phyloP scores from a whole-genome alignment of 1,284 basidiomycete genomes.

The Sporisorium reilianum region DNA sequence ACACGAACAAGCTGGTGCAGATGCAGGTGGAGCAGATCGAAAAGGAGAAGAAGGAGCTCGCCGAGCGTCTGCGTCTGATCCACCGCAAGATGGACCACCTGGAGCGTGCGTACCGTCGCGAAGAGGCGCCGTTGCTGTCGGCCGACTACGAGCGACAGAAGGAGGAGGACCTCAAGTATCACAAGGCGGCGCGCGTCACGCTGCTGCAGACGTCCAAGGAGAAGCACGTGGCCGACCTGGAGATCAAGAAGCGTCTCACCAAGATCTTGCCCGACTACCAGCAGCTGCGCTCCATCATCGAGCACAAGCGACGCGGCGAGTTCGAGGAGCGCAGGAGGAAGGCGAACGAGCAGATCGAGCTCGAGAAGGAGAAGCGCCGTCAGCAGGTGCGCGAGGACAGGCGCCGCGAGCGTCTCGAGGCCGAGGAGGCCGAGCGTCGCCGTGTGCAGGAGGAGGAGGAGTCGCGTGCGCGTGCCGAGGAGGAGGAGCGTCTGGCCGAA shows the following conservation, averaged over 20 bases:
- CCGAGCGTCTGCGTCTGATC: conserved; percentile 84
- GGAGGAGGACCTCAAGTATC: conserved; percentile 78
- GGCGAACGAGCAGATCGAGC: conserved; percentile 80
- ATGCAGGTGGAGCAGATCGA: conserved; percentile 83
- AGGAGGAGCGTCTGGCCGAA: conserved; percentile 55
- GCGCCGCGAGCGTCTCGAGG: conserved; percentile 49
- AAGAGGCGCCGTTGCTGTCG: conserved; percentile 86
- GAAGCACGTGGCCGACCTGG: conserved; percentile 79
- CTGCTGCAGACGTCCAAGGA: conserved; percentile 75
- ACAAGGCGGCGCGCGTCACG: conserved; percentile 71
- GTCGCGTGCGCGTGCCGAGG: conserved; percentile 36
- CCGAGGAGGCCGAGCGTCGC: conserved; percentile 60
- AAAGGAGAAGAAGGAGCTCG: conserved; percentile 93
- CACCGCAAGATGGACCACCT: conserved; percentile 93
- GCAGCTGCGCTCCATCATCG: conserved; percentile 75
- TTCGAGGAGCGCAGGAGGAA: conserved; percentile 76
- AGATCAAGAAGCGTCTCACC: conserved; percentile 81
- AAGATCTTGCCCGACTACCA: conserved; percentile 83
- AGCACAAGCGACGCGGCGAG: conserved; percentile 79
- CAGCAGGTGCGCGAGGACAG: conserved; percentile 51
- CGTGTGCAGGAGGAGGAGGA: conserved; percentile 59
- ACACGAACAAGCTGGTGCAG: conserved; percentile 87
- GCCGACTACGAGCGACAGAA: conserved; percentile 88
- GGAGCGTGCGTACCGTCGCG: conserved; percentile 95
- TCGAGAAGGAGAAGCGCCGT: conserved; percentile 83